Base-by-base conservation (phyloP, 768 basidiomycete genomes). In the Psilocybe cubensis region DNA sequence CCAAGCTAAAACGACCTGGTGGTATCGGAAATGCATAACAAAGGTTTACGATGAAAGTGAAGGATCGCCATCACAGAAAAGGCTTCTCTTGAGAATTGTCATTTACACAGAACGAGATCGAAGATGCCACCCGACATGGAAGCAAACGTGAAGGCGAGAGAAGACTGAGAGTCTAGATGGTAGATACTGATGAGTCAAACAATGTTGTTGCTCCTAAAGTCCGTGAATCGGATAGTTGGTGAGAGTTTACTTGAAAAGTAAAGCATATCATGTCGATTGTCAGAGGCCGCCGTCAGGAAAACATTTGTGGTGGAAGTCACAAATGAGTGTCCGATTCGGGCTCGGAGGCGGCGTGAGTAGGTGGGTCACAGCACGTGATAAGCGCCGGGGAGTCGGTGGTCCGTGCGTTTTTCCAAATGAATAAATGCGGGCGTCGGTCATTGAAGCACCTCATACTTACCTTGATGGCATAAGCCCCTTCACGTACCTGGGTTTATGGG, bases 391-490 rank as follows among this genome's bases (percentile, higher is more conserved):
- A 21, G 33, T 20, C 8, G 8, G 6, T 63, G 75, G 75, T 74
- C 76, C 76, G 76, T 78, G 75, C 76, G 66, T 63, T 2, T 2
- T 1, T 3, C 3, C 18, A 2, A n/a, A 8, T 20, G 42, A 55
- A 67, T 77, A 80, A 61, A 67, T 63, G 3, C 42, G 21, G 38
- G 11, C 4, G 27, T 12, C 27, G n/a, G 23, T 40, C 58, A 64
- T 12, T 0, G 3, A 1, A 21, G 45, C 35, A 72, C 48, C 43
- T 79, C 79, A 83, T 83, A 83, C 81, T 83, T 82, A 84, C 82
- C 81, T 84, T 84, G 83, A 83, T 82, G 83, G 83, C 79, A 81
- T 72, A 76, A 63, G 73, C 74, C 70, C 80, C 73, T 83, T 84
- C 83, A 82, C 0, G 53, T 76, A 75, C 68, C 77, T 59, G 81